These are phyloP conservation scores for Didymella sp. DNA, from an alignment of 2,329 filamentous ascomycete genomes.

Conservation along the genomic window DNA sequence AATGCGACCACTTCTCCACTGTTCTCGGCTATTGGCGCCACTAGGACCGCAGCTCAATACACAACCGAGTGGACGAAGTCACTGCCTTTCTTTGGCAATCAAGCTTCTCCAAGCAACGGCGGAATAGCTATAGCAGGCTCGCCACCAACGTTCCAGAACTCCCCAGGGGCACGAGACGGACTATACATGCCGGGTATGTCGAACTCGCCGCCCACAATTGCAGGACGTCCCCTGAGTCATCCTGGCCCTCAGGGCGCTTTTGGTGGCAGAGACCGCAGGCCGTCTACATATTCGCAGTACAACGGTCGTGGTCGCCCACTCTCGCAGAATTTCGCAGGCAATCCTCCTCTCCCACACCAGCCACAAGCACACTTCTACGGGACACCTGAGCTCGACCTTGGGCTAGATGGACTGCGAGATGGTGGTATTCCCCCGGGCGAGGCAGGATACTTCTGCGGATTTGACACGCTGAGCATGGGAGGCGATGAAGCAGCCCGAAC, in stretches of 20 bases:
- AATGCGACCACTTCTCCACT: slow-evolving; percentile 51
- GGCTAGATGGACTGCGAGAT: slow-evolving; percentile 55
- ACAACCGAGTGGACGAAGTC: slow-evolving; percentile 58
- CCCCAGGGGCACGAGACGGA: slow-evolving; percentile 40
- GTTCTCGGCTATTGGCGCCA: slow-evolving; percentile 49
- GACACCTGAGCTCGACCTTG: slow-evolving; percentile 73
- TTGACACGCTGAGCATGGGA: slow-evolving; percentile 69
- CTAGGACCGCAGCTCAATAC: slow-evolving; percentile 47
- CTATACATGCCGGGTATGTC: slow-evolving; percentile 49
- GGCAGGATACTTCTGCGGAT: slow-evolving; percentile 78
- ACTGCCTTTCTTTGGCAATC: slow-evolving; percentile 52
- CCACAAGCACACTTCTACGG: slow-evolving; percentile 80
- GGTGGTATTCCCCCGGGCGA: slow-evolving; percentile 67
- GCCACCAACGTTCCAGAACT: slow-evolving; percentile 51
- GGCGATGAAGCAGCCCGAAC: slow-evolving; percentile 53
- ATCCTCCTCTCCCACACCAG: slow-evolving; percentile 75
- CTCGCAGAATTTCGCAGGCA: slow-evolving; percentile 55
- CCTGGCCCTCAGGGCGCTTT: slow-evolving; percentile 55
- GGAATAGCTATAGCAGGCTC: slow-evolving; percentile 56
- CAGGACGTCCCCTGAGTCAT: slow-evolving; percentile 53
- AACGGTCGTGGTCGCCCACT: slow-evolving; percentile 50
- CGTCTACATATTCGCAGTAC: slow-evolving; percentile 62
- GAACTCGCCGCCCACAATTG: slow-evolving; percentile 43
- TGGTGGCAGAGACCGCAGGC: slow-evolving; percentile 55
- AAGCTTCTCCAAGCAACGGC: slow-evolving; percentile 47